Evolutionary conservation across 257 asterid genomes (phyloP).

Genomic region (Hygrophila difformis): DNA sequence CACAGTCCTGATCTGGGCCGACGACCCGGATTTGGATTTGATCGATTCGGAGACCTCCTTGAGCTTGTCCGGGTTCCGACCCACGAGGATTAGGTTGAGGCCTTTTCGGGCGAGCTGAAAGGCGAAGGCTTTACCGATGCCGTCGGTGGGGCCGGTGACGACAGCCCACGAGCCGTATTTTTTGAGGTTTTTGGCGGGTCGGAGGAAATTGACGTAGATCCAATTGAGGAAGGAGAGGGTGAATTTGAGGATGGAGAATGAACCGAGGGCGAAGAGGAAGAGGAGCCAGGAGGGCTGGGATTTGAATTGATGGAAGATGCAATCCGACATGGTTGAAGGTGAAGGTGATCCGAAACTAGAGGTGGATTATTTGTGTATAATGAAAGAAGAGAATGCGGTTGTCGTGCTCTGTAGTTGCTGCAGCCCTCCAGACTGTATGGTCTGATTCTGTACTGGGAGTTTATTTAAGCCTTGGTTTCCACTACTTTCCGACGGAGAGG

Average conservation of each 20-base stretch:
- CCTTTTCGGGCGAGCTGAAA: constrained; percentile 75
- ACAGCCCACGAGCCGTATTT: constrained; percentile 97
- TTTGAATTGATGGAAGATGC: constrained; percentile 53
- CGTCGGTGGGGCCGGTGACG: constrained; percentile 93
- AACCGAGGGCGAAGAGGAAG: constrained; percentile 41
- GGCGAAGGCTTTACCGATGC: constrained; percentile 90
- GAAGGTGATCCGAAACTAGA: too few species aligned
- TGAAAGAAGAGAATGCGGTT: too few species aligned
- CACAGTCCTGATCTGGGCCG: constrained; percentile 63
- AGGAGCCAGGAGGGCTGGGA: constrained; percentile 76
- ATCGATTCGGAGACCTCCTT: constrained; percentile 50
- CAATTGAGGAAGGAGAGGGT: constrained; percentile 40
- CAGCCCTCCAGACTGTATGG: too few species aligned
- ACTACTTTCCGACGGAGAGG: too few species aligned
- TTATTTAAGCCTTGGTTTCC: too few species aligned
- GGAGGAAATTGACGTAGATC: constrained; percentile 65
- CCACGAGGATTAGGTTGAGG: constrained; percentile 65
- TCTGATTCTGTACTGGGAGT: too few species aligned
- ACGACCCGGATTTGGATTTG: constrained; percentile 42
- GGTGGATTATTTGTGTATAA: too few species aligned
- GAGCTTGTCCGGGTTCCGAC: constrained; percentile 76
- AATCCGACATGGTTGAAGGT: constrained; percentile 38
- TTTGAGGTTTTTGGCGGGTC: constrained; percentile 79
- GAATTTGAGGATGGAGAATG: constrained; percentile 31
- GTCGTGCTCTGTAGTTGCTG: too few species aligned